Conservation (phyloP, 148 eudicot species). For the Vaccinium darrowii region DNA sequence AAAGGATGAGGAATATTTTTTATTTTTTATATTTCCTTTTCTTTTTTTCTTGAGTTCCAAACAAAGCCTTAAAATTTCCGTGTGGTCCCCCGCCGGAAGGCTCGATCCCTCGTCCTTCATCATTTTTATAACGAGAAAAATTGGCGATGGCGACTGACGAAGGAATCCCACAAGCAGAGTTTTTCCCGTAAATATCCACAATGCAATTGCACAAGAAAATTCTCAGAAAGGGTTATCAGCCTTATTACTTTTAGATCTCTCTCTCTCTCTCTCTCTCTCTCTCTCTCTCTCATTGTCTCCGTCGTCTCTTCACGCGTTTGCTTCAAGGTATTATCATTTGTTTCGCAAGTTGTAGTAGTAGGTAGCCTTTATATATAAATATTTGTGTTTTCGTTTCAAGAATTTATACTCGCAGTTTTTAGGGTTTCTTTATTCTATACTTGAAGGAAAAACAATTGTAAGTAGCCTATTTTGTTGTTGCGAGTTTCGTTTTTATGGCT, state of each 20-base stretch:
- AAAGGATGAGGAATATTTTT: too few species aligned
- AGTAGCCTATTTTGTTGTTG: neutral
- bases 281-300: neutral
- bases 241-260: neutral
- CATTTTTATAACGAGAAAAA: too few species aligned
- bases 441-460: neutral
- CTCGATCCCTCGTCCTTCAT: too few species aligned
- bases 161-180: neutral
- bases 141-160: too few species aligned
- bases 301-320: neutral
- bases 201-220: neutral
- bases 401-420: neutral
- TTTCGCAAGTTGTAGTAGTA: neutral
- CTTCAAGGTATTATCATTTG: neutral
- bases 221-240: neutral
- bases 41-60: too few species aligned
- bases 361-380: neutral
- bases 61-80: too few species aligned
- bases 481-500: neutral
- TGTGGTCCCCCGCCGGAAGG: too few species aligned
- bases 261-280: neutral
- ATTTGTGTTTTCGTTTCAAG: neutral
- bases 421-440: neutral
- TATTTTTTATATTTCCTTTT: too few species aligned
- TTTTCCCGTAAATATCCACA: too few species aligned